Conservation (phyloP, 306 rosid genomes). For the Vachellia pachyceras region DNA sequence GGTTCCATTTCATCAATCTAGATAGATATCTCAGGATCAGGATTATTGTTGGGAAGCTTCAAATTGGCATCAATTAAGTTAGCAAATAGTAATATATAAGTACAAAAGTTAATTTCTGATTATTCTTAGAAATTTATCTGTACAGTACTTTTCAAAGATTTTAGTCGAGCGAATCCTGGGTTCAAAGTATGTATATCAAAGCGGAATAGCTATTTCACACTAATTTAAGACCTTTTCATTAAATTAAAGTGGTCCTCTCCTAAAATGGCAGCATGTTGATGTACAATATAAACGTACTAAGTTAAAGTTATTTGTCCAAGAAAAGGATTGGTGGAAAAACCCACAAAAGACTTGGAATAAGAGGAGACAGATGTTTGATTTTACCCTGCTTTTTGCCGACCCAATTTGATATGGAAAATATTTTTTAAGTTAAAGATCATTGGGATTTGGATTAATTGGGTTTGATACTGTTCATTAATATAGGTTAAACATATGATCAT, state of each 20-base stretch:
- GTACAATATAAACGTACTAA: not conserved
- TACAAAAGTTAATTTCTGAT: not conserved
- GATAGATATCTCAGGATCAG: not conserved
- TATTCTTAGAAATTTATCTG: not conserved
- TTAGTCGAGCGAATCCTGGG: not conserved
- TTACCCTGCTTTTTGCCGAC: conserved; percentile 23
- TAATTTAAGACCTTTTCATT: not conserved
- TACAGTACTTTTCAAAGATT: not conserved
- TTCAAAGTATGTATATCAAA: not conserved
- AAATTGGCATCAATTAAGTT: not conserved
- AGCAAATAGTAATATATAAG: not conserved
- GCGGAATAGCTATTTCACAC: not conserved
- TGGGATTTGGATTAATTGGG: conserved; percentile 51
- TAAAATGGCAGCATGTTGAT: conserved; percentile 1
- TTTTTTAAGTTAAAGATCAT: conserved; percentile 36
- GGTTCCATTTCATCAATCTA: not conserved
- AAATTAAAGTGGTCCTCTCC: conserved; percentile 18
- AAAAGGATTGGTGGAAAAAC: conserved; percentile 34
- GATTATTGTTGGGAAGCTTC: not conserved
- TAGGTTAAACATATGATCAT: conserved; percentile 36
- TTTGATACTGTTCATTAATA: conserved; percentile 37
- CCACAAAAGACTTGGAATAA: conserved; percentile 15
- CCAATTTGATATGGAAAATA: conserved; percentile 36
- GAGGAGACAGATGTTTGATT: conserved; percentile 4
- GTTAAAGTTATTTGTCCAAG: conserved; percentile 10